A percentile compares a stretch with the other conserved stretches of the same genome.
Conservation (phyloP, 139 green algal species). For the Nannochloris sp. region DNA sequence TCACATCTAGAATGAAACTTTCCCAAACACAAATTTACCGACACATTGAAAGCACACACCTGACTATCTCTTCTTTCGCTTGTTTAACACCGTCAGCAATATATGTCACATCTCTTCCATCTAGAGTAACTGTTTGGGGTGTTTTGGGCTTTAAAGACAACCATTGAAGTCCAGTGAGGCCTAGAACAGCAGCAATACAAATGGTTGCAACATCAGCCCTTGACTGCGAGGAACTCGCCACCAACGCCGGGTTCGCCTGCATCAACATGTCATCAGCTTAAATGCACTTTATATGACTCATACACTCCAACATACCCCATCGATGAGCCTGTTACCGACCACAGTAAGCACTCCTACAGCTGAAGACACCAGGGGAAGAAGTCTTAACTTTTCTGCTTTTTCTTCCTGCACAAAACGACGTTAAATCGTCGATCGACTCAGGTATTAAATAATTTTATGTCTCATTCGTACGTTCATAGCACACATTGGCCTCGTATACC, state of each 20-base stretch:
- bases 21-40: too few species aligned
- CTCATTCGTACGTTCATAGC: too few species aligned
- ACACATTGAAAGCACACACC: background rate
- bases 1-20: background rate
- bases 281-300: background rate
- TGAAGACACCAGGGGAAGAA: conserved; percentile 28
- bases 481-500: too few species aligned
- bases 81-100: conserved; percentile 25
- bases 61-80: conserved; percentile 29
- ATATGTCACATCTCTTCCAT: conserved; percentile 30
- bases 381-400: conserved; percentile 17
- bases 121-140: conserved; percentile 29
- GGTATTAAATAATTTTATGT: too few species aligned
- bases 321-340: conserved; percentile 32
- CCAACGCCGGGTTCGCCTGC: conserved; percentile 66
- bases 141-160: conserved; percentile 53
- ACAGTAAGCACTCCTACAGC: conserved; percentile 27
- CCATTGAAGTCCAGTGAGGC: conserved; percentile 88
- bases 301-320: conserved; percentile 20
- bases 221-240: conserved; percentile 72
- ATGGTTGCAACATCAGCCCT: conserved; percentile 81
- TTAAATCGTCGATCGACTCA: too few species aligned
- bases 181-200: conserved; percentile 64
- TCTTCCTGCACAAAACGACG: background rate
- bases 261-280: background rate